These are phyloP conservation scores for Symbiodinium natans DNA, from an alignment of 73 alveolate species.

Conservation along the genomic window DNA sequence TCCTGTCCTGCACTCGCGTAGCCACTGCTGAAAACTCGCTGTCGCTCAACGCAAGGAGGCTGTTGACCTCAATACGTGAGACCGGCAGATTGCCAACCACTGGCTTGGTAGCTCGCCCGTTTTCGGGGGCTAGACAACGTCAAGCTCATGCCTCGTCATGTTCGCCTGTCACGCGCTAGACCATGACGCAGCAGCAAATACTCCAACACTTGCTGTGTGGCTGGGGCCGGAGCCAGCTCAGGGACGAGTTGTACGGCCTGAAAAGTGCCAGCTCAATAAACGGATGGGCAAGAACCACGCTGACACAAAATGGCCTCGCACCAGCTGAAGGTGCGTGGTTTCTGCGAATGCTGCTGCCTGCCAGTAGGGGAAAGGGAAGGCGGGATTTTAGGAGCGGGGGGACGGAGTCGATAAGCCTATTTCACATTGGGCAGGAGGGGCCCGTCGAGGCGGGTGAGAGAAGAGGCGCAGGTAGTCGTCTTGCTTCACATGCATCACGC, in stretches of 20 bases:
- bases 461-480: too few relatives aligned
- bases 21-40: neutral
- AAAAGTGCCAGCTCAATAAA: neutral
- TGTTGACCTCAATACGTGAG: neutral
- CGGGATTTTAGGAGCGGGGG: neutral
- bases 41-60: neutral
- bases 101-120: neutral
- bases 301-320: constrained; percentile 20
- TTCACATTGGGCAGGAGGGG: too few relatives aligned
- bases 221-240: constrained; percentile 3
- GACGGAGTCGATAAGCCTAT: constrained; percentile 7
- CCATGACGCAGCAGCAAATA: neutral
- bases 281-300: constrained; percentile 4
- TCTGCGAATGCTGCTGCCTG: neutral
- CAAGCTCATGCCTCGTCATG: neutral
- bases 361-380: neutral
- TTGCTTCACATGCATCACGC: too few relatives aligned
- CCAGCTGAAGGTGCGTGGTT: constrained; percentile 8
- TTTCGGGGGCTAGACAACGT: neutral
- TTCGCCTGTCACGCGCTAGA: neutral
- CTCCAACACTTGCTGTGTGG: constrained; percentile 6
- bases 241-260: neutral
- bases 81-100: neutral
- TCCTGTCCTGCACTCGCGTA: neutral
- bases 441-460: too few relatives aligned